Base-by-base conservation (phyloP, 2,329 filamentous ascomycete species). In the Nigrograna mackinnonii region DNA sequence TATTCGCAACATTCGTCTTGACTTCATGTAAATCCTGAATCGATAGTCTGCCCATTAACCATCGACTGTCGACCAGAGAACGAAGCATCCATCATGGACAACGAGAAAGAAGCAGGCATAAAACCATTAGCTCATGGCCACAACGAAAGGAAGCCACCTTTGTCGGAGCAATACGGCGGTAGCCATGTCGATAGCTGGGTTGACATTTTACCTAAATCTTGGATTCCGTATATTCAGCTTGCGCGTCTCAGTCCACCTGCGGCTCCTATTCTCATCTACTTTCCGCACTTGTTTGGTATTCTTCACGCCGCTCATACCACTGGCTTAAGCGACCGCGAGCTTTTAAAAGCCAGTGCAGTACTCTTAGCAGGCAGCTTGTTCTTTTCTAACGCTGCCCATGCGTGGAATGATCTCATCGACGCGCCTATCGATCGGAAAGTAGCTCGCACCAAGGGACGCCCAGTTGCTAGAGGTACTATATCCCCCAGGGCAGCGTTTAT, bases 381-480 rank as follows among this genome's bases (percentile, higher is more conserved):
- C 26, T 30, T 17, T 11, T 13, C 6, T 36, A 26, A 16, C n/a
- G 37, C 38, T 13, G 45, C 30, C 6, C 80, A 78, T 54, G 70
- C 76, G 0, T 79, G 79, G 63, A 82, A 82, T 54, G 79, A 81
- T 51, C 68, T 74, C 19, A 71, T 77, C 62, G 79, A 82, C 49
- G 70, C 74, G 34, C 74, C 77, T 34, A 65, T 79, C 41, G 79
- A 82, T 51, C 73, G 75, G 4, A 66, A 74, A 44, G 76, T 47
- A n/a, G 28, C 31, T 19, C 40, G 37, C 20, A 38, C 37, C 16
- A 28, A 22, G 13, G 12, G 4, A 16, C 26, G 21, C 14, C 38
- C 28, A 18, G 37, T 48, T 50, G 75, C 75, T 12, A 62, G 77
- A 41, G 69, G 72, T 11, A 77, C 76, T 71, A 72, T 3, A 47